phyloP scores from a whole-genome alignment of 2,329 filamentous ascomycete genomes.

The Neodidymelliopsis sp. region DNA sequence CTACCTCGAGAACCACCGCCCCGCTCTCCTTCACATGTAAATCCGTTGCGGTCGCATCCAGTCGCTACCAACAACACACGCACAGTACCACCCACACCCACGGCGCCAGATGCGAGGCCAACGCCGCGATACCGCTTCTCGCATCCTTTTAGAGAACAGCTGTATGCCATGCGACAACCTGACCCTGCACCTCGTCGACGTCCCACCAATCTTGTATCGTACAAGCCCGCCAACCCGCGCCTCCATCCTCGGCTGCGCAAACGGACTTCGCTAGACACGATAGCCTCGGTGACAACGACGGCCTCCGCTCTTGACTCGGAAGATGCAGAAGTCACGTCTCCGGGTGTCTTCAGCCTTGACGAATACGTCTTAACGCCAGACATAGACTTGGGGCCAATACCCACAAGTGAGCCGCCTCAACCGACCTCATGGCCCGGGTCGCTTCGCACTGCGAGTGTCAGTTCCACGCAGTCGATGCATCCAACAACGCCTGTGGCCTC shows the following conservation, averaged over 20 bases:
- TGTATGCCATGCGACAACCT: constrained; percentile 9
- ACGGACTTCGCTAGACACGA: constrained; percentile 44
- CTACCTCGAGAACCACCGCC: constrained; percentile 6
- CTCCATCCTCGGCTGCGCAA: constrained; percentile 30
- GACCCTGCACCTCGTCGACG: constrained; percentile 21
- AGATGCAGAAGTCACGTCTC: constrained; percentile 23
- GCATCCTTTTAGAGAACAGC: constrained; percentile 22
- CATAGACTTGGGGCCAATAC: constrained; percentile 3
- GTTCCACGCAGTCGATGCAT: constrained; percentile 21
- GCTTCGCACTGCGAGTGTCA: constrained; percentile 15
- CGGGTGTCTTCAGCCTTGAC: constrained; percentile 22
- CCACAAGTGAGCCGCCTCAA: constrained; percentile 4
- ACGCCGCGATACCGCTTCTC: constrained; percentile 8
- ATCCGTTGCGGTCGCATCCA: constrained; percentile 30
- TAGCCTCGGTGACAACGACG: constrained; percentile 39
- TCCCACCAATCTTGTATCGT: constrained; percentile 29
- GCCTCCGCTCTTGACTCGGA: constrained; percentile 25
- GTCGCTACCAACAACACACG: background rate
- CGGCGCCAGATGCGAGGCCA: constrained; percentile 9
- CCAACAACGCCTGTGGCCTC: constrained; percentile 22
- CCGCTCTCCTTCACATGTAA: constrained; percentile 24
- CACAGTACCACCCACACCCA: constrained; percentile 4
- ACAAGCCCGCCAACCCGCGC: constrained; percentile 28
- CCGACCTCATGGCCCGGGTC: constrained; percentile 9
- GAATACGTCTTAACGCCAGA: constrained; percentile 14